A percentile compares a stretch with the other conserved stretches of the same genome.
phyloP scores from a whole-genome alignment of 257 asterid species.

The Ajuga chamaepitys region DNA sequence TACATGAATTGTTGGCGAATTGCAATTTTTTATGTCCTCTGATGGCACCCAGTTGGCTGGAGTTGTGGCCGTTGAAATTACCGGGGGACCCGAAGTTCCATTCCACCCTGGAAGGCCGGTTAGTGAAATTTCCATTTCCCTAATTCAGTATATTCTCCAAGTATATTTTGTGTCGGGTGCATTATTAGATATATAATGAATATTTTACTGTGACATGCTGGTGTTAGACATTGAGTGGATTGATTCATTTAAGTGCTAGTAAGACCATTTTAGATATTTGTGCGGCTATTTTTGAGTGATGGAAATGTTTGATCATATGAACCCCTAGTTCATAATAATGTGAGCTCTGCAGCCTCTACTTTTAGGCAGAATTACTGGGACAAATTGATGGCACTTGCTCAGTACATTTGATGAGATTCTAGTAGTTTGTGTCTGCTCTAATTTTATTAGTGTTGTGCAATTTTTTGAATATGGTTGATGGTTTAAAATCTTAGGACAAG shows the following conservation, averaged over 20 bases:
- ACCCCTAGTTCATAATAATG: too few species aligned
- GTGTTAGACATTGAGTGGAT: neutral
- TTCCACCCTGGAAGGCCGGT: conserved; percentile 97
- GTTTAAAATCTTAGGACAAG: conserved; percentile 54
- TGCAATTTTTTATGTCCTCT: neutral
- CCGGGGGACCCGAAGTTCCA: conserved; percentile 97
- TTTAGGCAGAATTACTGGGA: neutral
- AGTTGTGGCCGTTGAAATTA: conserved; percentile 88
- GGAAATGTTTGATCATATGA: too few species aligned
- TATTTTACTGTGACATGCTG: neutral
- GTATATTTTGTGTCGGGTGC: neutral
- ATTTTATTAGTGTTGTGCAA: neutral
- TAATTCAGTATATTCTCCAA: neutral
- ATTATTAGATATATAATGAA: neutral
- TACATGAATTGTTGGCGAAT: neutral
- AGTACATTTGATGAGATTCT: too few species aligned
- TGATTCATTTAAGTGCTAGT: neutral
- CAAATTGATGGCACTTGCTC: neutral
- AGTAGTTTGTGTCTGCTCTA: neutral
- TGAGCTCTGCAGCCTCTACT: neutral
- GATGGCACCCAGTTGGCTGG: conserved; percentile 62
- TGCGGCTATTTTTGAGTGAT: too few species aligned
- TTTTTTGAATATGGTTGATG: neutral
- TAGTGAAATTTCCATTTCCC: conserved; percentile 1
- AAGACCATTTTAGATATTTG: too few species aligned